phyloP scores from a whole-genome alignment of 2,329 filamentous ascomycete species.

The Pyrenophora teres region DNA sequence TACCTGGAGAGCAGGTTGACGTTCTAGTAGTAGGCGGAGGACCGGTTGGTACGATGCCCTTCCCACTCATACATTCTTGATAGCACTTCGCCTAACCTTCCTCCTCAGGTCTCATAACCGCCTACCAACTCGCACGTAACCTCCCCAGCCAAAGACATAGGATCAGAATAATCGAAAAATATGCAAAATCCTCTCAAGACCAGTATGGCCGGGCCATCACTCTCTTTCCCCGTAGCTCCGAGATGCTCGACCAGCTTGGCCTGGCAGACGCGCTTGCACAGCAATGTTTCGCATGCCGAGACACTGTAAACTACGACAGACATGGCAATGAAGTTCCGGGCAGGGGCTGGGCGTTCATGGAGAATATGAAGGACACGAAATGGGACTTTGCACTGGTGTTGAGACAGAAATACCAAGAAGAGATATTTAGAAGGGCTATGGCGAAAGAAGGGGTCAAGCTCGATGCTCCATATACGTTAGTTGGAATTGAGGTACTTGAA shows the following conservation, averaged over 20 bases:
- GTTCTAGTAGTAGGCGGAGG: conserved; percentile 46
- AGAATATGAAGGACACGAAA: conserved; percentile 57
- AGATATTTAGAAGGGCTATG: conserved; percentile 55
- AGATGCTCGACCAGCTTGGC: conserved; percentile 59
- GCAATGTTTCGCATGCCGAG: conserved; percentile 58
- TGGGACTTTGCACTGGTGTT: conserved; percentile 61
- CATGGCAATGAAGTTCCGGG: conserved; percentile 53
- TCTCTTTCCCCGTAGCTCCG: conserved; percentile 57
- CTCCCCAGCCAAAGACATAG: conserved; percentile 45
- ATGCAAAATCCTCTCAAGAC: conserved; percentile 56
- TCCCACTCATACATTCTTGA: not conserved
- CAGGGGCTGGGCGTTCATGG: conserved; percentile 59
- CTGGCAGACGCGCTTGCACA: conserved; percentile 58
- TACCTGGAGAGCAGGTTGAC: conserved; percentile 22
- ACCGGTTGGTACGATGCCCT: conserved; percentile 48
- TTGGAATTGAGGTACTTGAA: conserved; percentile 48
- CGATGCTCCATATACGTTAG: conserved; percentile 46
- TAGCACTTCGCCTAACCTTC: not conserved
- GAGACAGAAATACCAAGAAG: conserved; percentile 61
- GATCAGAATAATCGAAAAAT: conserved; percentile 56
- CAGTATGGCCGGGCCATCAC: conserved; percentile 61
- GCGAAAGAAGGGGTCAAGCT: conserved; percentile 45
- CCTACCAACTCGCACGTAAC: conserved; percentile 55
- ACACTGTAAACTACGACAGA: conserved; percentile 55
- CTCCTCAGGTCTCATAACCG: conserved; percentile 39